A percentile compares a stretch with the other conserved stretches of the same genome.
Evolutionary conservation across 805 yeast genomes (phyloP).

Genomic region (Pichia pseudocactophila): DNA sequence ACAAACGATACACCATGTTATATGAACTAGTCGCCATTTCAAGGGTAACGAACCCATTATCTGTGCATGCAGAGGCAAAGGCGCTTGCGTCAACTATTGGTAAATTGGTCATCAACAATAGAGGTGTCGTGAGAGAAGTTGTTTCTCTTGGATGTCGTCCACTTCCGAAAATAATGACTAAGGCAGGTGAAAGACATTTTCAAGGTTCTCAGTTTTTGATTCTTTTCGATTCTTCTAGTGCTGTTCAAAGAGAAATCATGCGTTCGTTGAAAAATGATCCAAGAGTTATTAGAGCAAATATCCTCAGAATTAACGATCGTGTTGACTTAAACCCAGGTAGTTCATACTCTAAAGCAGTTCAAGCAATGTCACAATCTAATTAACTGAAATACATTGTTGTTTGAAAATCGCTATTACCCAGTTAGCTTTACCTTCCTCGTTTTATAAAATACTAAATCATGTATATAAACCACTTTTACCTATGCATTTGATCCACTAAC

Average conservation of each 20-base stretch:
- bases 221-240: slow-evolving; percentile 78
- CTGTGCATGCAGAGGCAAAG: slow-evolving; percentile 51
- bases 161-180: slow-evolving; percentile 72
- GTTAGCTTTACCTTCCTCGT: too few relatives aligned
- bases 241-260: slow-evolving; percentile 77
- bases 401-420: too few relatives aligned
- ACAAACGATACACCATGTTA: slow-evolving; percentile 41
- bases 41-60: slow-evolving; percentile 56
- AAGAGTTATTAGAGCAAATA: slow-evolving; percentile 72
- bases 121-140: slow-evolving; percentile 87
- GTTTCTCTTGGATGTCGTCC: slow-evolving; percentile 70
- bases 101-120: slow-evolving; percentile 69
- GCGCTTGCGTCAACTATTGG: slow-evolving; percentile 59
- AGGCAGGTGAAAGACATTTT: slow-evolving; percentile 82
- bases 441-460: too few relatives aligned
- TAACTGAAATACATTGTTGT: background rate
- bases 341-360: slow-evolving; percentile 41
- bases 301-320: slow-evolving; percentile 53
- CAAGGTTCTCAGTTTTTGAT: slow-evolving; percentile 84
- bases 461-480: too few relatives aligned
- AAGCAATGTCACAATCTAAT: slow-evolving; percentile 14
- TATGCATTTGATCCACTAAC: too few relatives aligned
- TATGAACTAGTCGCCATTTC: slow-evolving; percentile 89
- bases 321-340: slow-evolving; percentile 47
- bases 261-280: slow-evolving; percentile 83